Evolutionary conservation across 2,329 filamentous ascomycete species (phyloP).

Genomic region (Nothopassalora personata): DNA sequence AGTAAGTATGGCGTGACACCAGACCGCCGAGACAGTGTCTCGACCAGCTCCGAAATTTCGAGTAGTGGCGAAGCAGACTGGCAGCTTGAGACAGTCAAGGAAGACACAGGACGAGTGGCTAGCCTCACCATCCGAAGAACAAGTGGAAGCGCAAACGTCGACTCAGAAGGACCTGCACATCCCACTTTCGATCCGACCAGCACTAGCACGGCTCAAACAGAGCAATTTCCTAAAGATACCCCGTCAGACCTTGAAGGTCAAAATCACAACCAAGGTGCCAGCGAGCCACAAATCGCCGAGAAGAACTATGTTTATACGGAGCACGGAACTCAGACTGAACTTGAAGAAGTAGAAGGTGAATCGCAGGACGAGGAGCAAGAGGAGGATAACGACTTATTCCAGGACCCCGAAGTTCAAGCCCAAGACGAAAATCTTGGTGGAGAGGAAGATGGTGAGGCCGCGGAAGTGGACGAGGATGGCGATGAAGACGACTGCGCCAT

Average conservation of each 20-base stretch:
- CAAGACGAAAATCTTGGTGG: not conserved
- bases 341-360: not conserved
- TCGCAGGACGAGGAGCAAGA: conserved; percentile 8
- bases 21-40: conserved; percentile 7
- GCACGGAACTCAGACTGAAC: conserved; percentile 3
- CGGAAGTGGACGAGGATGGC: conserved; percentile 12
- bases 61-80: conserved; percentile 20
- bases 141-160: not conserved
- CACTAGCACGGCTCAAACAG: not conserved
- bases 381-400: not conserved
- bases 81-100: conserved; percentile 26
- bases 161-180: not conserved
- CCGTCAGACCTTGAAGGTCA: conserved; percentile 5
- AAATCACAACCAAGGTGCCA: conserved; percentile 3
- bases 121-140: conserved; percentile 23
- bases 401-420: not conserved
- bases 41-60: conserved; percentile 7
- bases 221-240: not conserved
- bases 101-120: conserved; percentile 20
- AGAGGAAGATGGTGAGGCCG: conserved; percentile 3
- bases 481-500: conserved; percentile 26
- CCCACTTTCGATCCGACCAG: too few species aligned
- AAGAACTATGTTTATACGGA: conserved; percentile 2
- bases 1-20: conserved; percentile 28
- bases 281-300: conserved; percentile 11